Evolutionary conservation across 441 rosid species (phyloP).

Genomic region (Jatropha multifida): DNA sequence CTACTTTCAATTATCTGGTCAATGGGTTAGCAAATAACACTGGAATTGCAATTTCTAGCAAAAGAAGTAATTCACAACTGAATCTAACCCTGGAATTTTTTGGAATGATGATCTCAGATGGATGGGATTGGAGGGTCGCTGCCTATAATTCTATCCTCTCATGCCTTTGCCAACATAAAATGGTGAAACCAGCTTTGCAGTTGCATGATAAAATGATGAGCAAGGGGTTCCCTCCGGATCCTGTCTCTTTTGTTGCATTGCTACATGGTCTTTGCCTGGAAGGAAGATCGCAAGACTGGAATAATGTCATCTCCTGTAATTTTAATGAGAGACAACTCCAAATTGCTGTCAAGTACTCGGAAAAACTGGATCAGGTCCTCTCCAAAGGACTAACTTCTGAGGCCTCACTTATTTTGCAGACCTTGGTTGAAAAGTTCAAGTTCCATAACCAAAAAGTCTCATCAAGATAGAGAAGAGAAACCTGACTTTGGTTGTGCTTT

Average conservation of each 20-base stretch:
- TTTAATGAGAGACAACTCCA: slow-evolving; percentile 48
- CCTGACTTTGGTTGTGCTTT: slow-evolving; percentile 6
- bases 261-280: slow-evolving; percentile 68
- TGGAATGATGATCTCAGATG: slow-evolving; percentile 56
- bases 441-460: slow-evolving; percentile 23
- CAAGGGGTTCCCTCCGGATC: slow-evolving; percentile 59
- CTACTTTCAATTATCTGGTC: slow-evolving; percentile 62
- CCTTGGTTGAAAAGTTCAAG: slow-evolving; percentile 35
- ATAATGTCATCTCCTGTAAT: slow-evolving; percentile 34
- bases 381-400: slow-evolving; percentile 43
- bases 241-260: slow-evolving; percentile 59
- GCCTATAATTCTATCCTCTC: slow-evolving; percentile 58
- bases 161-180: slow-evolving; percentile 61
- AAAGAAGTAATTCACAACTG: slow-evolving; percentile 23
- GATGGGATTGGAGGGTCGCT: slow-evolving; percentile 51
- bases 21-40: slow-evolving; percentile 58
- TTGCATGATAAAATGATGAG: slow-evolving; percentile 48
- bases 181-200: slow-evolving; percentile 60
- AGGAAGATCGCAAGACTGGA: slow-evolving; percentile 58
- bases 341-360: slow-evolving; percentile 47
- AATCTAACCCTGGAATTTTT: slow-evolving; percentile 50
- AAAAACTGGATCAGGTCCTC: slow-evolving; percentile 38
- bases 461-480: slow-evolving; percentile 20
- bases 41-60: slow-evolving; percentile 18
- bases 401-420: slow-evolving; percentile 49